Conservation (phyloP, 768 basidiomycete genomes). For the Suillus hirtellus region DNA sequence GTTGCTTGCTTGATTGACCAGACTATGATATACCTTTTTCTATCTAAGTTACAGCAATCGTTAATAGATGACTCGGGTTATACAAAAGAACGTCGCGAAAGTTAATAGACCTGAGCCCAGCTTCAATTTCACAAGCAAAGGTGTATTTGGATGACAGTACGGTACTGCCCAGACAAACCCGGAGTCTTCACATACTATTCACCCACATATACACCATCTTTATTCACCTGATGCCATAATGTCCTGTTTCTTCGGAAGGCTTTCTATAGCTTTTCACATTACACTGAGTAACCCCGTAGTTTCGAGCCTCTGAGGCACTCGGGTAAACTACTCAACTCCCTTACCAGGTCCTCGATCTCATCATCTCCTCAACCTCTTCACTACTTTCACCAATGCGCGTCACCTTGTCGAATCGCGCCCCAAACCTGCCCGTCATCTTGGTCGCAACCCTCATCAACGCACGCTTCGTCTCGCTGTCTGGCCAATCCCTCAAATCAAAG, state of each 20-base stretch:
- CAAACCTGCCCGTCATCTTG: conserved; percentile 51
- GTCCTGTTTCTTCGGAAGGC: background rate
- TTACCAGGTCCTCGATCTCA: background rate
- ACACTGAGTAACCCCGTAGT: background rate
- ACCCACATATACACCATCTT: too few relatives aligned
- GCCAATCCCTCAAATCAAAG: conserved; percentile 67
- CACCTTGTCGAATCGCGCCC: conserved; percentile 15
- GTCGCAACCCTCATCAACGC: conserved; percentile 54
- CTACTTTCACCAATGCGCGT: background rate
- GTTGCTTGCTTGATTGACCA: too few relatives aligned
- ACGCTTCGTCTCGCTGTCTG: conserved; percentile 70
- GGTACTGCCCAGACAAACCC: too few relatives aligned
- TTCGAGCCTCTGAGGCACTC: background rate
- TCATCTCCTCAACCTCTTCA: background rate
- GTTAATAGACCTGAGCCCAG: too few relatives aligned
- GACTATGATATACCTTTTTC: too few relatives aligned
- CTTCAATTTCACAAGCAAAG: too few relatives aligned
- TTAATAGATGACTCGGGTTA: too few relatives aligned
- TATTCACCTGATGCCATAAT: background rate
- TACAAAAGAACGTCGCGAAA: too few relatives aligned
- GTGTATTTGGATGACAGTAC: too few relatives aligned
- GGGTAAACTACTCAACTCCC: background rate
- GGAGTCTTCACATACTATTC: too few relatives aligned
- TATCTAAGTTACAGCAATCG: too few relatives aligned
- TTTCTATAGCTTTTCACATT: background rate